Percentiles rank a stretch among this genome's conserved stretches.
Conservation (phyloP, 495 filamentous ascomycete species). For the Cercophora samala region DNA sequence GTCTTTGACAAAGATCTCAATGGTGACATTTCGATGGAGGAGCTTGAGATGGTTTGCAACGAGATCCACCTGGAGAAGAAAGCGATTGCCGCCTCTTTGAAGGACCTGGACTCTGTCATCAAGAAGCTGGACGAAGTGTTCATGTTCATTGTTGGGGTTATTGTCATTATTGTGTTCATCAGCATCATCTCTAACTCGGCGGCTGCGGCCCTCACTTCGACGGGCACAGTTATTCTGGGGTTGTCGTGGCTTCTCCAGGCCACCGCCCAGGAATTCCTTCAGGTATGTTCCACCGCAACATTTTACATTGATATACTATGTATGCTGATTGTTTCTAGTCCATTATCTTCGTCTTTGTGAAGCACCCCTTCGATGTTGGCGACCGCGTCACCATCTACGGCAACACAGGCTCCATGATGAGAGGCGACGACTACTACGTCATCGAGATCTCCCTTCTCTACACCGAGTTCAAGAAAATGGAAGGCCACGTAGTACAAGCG, state of each 20-base stretch:
- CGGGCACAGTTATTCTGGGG: conserved; percentile 79
- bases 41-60: conserved; percentile 87
- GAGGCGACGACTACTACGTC: conserved; percentile 92
- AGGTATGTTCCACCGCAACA: conserved; percentile 17
- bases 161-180: conserved; percentile 79
- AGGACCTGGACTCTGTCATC: conserved; percentile 95
- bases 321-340: conserved; percentile 49
- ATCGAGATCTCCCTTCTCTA: conserved; percentile 93
- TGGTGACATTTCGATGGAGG: conserved; percentile 94
- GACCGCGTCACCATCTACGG: conserved; percentile 90
- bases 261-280: conserved; percentile 89
- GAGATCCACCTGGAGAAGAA: conserved; percentile 95
- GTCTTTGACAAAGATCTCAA: conserved; percentile 98
- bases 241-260: conserved; percentile 89
- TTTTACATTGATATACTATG: conserved; percentile 2
- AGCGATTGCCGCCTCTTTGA: conserved; percentile 87
- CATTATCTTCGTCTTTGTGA: conserved; percentile 93
- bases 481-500: conserved; percentile 92
- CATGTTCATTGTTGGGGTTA: conserved; percentile 75
- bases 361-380: conserved; percentile 96
- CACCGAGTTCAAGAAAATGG: conserved; percentile 98
- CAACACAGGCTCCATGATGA: conserved; percentile 71
- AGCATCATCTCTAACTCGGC: conserved; percentile 87
- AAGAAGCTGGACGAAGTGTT: conserved; percentile 84
- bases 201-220: conserved; percentile 75